Base-by-base conservation (phyloP, 2,329 filamentous ascomycete genomes). In the Exophiala bonariae region DNA sequence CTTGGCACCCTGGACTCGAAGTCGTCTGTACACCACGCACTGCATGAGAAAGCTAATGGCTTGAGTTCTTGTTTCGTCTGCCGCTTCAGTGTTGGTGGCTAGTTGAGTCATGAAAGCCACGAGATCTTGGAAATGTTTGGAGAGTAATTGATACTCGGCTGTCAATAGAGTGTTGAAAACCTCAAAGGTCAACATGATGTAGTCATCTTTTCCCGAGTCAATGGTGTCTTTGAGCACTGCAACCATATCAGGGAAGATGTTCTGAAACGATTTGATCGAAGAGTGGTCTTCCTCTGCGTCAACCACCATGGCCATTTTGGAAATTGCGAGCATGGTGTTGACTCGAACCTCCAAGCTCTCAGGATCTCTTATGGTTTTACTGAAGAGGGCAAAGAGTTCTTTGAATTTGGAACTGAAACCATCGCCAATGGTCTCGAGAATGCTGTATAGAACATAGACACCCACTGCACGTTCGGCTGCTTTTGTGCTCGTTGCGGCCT, bases 121-220 rank as follows among this genome's bases (percentile, higher is more conserved):
- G 7, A 99, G 80, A 61, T 96, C 89, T 65, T 86, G 89, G 63
- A 99, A 89, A 73, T 96, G 91, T 45, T 81, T 78, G 57, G 85
- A 87, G 42, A 97, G 76, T 41, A 97, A 80, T 37, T 88, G 81
- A 22, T 89, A 86, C 66, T 96, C 92, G 67, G 89, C 96, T 55
- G 87, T 87, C 44, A 99, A 81, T 61, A 96, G 85, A 41, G 89
- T 93, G 75, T 97, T 93, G 80, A 97, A 96, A 58, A 96, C 90
- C 66, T 97, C 93, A 61, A 97, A 99, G 19, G 89, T 83, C 65
- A 92, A 85, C 76, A 92, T 89, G 59, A 87, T 85, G 66, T 87
- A 86, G 65, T 96, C 91, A 60, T 96, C 91, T 60, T 96, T 87
- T 47, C 81, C 80, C 47, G 80, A 79, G 60, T 89, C 81, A 49